Percentiles rank a stretch among this genome's conserved stretches.
Evolutionary conservation across 176 grass and related monocot genomes (phyloP).

Genomic region (bread wheat (Triticum aestivum)): IWGSC_CS_RefSeq_v2.1 NC_057813.1:650543449-650543948

Average conservation of each 20-base stretch:
- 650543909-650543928: background rate
- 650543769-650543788: slow-evolving; percentile 98
- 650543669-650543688: slow-evolving; percentile 25
- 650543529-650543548: no score
- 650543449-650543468: background rate
- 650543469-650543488: background rate
- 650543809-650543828: slow-evolving; percentile 76
- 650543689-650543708: slow-evolving; percentile 10
- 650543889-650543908: background rate
- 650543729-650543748: slow-evolving; percentile 62
- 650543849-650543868: background rate
- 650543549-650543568: background rate
- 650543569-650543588: background rate
- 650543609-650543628: background rate
- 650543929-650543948: no score
- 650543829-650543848: slow-evolving; percentile 18
- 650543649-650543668: background rate
- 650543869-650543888: background rate
- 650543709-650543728: background rate
- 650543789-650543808: slow-evolving; percentile 95
- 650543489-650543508: background rate
- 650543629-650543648: background rate
- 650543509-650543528: no score
- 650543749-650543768: slow-evolving; percentile 85
- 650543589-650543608: no score